These are phyloP conservation scores for Aspergillus campestris DNA, from an alignment of 495 filamentous ascomycete genomes.

Conservation along the genomic window DNA sequence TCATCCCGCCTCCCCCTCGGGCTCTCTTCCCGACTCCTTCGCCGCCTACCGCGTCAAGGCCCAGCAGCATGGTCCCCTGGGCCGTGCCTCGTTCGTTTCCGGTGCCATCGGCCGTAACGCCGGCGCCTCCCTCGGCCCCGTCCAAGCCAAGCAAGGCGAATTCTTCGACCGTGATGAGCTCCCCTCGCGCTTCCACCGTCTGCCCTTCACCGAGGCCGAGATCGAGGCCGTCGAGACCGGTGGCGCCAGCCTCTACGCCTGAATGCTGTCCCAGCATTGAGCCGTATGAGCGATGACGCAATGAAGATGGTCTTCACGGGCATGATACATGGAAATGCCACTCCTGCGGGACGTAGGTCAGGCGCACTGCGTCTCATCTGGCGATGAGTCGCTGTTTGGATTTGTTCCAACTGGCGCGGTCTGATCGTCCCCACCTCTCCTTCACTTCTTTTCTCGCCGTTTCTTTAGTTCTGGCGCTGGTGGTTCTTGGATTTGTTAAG, in stretches of 20 bases:
- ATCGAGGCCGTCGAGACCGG: constrained; percentile 94
- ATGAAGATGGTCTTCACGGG: constrained; percentile 10
- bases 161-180: constrained; percentile 87
- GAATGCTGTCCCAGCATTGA: constrained; percentile 12
- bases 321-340: constrained; percentile 6
- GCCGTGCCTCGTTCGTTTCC: constrained; percentile 30
- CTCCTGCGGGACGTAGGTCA: too few species aligned
- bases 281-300: constrained; percentile 8
- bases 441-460: constrained; percentile 13
- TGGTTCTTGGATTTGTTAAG: constrained; percentile 27
- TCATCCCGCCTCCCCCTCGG: constrained; percentile 57
- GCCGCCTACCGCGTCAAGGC: constrained; percentile 86
- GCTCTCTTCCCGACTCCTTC: constrained; percentile 63
- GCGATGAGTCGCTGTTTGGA: constrained; percentile 1
- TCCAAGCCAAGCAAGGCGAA: constrained; percentile 62
- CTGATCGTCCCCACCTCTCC: constrained; percentile 6
- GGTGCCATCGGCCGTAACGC: constrained; percentile 55
- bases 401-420: background rate
- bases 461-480: constrained; percentile 28
- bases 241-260: constrained; percentile 62
- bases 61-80: constrained; percentile 85
- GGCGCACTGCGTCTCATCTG: background rate
- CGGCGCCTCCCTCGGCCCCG: constrained; percentile 59
- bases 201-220: constrained; percentile 64
- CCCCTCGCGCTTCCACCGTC: constrained; percentile 69